Evolutionary conservation across 1,284 basidiomycete species (phyloP), one percentile per base, ranked within the genome.

Genomic region (Wallemia mellicola): DNA sequence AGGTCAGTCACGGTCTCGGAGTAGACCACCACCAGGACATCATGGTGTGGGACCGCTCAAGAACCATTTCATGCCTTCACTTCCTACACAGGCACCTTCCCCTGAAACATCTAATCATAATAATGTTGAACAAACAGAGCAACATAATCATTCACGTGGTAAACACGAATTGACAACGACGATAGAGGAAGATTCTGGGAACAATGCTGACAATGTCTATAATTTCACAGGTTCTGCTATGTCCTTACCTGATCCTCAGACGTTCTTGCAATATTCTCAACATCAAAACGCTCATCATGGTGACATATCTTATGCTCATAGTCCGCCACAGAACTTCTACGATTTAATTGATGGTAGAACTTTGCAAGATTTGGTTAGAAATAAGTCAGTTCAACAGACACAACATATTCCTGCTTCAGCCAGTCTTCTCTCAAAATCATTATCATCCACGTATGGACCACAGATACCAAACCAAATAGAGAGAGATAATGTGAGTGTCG

Each of bases 1-100:
- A 55, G 82, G 83, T 22, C 80, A 86, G 67, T 89, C 86, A 67
- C 79, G 89, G 62, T 94, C 89, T 17, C 78, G 89, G 62, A 95
- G 92, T 24, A 81, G 91, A 26, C 82, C 85, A 66, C 83, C 86
- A 0, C 38, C 5, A 48, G 19, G 19, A 5, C 38, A 48, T 48
- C 38, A 48, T 3, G 19, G 38, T n/a, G 19, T n/a, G 5, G 22
- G 22, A 11, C 14, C 38, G 3, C 19, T n/a, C 5, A 48, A 48
- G 38, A 48, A n/a, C 19, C 61, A 60, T 30, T 27, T 33, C 33
- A 62, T 64, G 2, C 58, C 66, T 27, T 63, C 63, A 38, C 63
- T 65, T 2, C 64, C 64, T 57, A 60, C 60, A 27, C 64, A 66
- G 57, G 63, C 55, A 14, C 26, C 57, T 24, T 26, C 24, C 22